These are phyloP conservation scores for Avena eriantha DNA, from an alignment of 176 grass and related monocot species.

Conservation along the genomic window DNA sequence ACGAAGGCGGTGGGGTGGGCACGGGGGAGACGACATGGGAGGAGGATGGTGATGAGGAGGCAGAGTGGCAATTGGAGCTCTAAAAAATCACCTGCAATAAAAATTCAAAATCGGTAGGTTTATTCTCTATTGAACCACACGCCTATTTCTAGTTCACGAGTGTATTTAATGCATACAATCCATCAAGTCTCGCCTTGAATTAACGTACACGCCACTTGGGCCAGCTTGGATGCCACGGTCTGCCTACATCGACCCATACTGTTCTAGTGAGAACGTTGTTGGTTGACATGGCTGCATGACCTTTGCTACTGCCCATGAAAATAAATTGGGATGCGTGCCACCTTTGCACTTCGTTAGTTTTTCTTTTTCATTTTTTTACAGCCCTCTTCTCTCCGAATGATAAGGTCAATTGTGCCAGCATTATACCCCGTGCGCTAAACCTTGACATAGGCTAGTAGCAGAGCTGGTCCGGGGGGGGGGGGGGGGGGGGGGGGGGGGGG, in stretches of 20 bases:
- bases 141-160: no score
- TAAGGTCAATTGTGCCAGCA: background rate
- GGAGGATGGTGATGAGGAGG: no score
- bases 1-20: no score
- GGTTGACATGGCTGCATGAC: conserved; percentile 24
- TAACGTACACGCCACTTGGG: background rate
- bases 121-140: no score
- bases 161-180: no score
- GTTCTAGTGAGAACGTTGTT: background rate
- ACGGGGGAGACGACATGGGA: no score
- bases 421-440: background rate
- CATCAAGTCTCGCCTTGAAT: background rate
- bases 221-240: conserved; percentile 14
- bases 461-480: no score
- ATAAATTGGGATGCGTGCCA: conserved; percentile 4
- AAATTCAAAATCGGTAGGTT: no score
- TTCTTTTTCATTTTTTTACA: background rate
- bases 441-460: background rate
- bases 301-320: conserved; percentile 39
- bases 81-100: no score
- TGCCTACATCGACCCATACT: conserved; percentile 25
- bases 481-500: no score
- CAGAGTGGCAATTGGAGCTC: no score
- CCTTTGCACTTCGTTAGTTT: background rate
- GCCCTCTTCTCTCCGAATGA: background rate